Evolutionary conservation across 345 rosid species (phyloP), one percentile per base, ranked within the genome.

Genomic region (Hibiscus syriacus): DNA sequence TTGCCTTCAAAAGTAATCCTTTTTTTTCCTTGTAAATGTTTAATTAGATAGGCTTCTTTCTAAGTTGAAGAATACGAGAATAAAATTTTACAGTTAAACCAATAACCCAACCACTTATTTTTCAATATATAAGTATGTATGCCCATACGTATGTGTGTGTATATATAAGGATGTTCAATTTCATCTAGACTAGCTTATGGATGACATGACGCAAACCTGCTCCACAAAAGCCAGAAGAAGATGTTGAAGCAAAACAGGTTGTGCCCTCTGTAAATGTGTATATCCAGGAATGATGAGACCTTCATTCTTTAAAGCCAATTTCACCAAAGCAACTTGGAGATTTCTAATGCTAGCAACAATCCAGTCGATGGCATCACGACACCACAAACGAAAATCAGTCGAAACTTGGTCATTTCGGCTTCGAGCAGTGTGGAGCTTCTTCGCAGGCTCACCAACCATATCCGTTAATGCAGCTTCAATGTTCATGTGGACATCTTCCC

Each of bases 401-500:
- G 81, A 78, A 63, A 87, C 96, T 70, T 87, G 98, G 63, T 93
- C 97, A n/a, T 93, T 93, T 68, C 95, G 78, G 72, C 96, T 93
- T 17, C 97, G 73, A 55, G 98, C 97, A 0, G 97, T 90, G 78
- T 93, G 97, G 14, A 93, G 96, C 71, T 89, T 93, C 84, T 93
- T 93, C 1, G 97, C 99, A 58, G 99, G 96, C 36, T 90, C 97
- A 20, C 97, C 99, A 52, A 91, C 88, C 73, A 90, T 53, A 83
- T 93, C 97, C 66, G 90, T 93, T 26, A 93, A 86, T 0, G 96
- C 86, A 17, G 96, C 99, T 79, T 94, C 96, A 64, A 94, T 87
- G 80, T 94, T 94, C 99, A 94, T 89, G 72, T 91, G 99, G 34
- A 89, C 99, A 80, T 94, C 95, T 75, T 94, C 99, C 76, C 96